Conservation (phyloP, 495 filamentous ascomycete species). For the Neurospora discreta region DNA sequence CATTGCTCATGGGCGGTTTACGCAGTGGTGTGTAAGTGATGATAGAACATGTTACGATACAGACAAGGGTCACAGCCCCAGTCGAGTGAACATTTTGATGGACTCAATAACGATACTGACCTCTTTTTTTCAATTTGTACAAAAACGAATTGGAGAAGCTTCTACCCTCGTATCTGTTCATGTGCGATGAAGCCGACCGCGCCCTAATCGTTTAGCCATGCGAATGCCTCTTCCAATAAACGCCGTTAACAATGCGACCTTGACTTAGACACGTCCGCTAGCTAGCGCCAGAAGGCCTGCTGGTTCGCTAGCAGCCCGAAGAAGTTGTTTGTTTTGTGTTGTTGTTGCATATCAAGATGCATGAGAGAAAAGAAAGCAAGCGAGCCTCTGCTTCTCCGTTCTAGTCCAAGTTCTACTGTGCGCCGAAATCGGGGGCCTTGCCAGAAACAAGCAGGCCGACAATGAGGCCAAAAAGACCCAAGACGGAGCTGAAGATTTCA, state of each 20-base stretch:
- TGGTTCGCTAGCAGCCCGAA: not conserved
- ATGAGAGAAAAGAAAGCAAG: not conserved
- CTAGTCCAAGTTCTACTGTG: constrained; percentile 12
- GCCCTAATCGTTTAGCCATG: constrained; percentile 13
- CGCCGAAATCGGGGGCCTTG: constrained; percentile 66
- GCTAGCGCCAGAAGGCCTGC: not conserved
- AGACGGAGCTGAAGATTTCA: constrained; percentile 97
- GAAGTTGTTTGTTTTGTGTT: not conserved
- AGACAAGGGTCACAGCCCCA: not conserved
- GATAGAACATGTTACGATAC: not conserved
- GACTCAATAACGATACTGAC: constrained; percentile 9
- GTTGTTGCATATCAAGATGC: not conserved
- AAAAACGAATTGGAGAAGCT: constrained; percentile 1
- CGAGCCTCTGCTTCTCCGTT: not conserved
- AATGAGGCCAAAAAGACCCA: constrained; percentile 96
- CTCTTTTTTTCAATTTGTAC: constrained; percentile 20
- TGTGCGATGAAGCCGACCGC: constrained; percentile 18
- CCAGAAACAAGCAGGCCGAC: constrained; percentile 78
- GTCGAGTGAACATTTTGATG: not conserved
- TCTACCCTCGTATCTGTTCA: constrained; percentile 7
- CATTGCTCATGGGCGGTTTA: constrained; percentile 31
- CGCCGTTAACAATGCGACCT: constrained; percentile 21
- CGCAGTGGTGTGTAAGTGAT: constrained; percentile 14
- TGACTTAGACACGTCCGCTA: constrained; percentile 12
- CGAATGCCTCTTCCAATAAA: constrained; percentile 21